A percentile compares a stretch with the other conserved stretches of the same genome.
phyloP scores from a whole-genome alignment of 2,329 filamentous ascomycete species.

The Sclerotinia glacialis region DNA sequence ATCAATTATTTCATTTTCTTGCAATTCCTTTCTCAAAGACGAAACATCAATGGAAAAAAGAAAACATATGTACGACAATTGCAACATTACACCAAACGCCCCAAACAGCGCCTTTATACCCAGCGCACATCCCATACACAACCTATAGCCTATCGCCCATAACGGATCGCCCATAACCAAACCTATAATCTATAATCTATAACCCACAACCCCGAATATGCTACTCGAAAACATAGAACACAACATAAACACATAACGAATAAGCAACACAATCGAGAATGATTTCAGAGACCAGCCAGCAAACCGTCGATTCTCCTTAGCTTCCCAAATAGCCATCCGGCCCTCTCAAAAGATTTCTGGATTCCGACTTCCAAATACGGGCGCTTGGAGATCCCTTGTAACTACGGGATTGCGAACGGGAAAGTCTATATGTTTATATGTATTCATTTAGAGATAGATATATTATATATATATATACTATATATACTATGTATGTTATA shows the following conservation, averaged over 20 bases:
- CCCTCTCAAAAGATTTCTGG: not conserved
- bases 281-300: no score
- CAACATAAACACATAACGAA: not conserved
- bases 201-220: not conserved
- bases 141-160: no score
- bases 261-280: no score
- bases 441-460: no score
- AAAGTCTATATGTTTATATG: not conserved
- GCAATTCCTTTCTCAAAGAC: no score
- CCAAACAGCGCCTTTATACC: not conserved
- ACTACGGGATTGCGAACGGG: not conserved
- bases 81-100: not conserved
- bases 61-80: not conserved
- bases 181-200: no score
- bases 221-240: not conserved
- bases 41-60: not conserved
- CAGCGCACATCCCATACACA: no score
- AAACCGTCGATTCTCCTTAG: no score
- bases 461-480: not conserved
- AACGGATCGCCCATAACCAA: no score
- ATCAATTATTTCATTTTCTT: no score
- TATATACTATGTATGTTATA: no score
- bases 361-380: conserved; percentile 2
- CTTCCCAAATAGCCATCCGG: no score
- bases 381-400: not conserved